A percentile compares a stretch with the other conserved stretches of the same genome.
Evolutionary conservation across 1,139 yeast species (phyloP).

Genomic region (Geotrichum reessii): DNA sequence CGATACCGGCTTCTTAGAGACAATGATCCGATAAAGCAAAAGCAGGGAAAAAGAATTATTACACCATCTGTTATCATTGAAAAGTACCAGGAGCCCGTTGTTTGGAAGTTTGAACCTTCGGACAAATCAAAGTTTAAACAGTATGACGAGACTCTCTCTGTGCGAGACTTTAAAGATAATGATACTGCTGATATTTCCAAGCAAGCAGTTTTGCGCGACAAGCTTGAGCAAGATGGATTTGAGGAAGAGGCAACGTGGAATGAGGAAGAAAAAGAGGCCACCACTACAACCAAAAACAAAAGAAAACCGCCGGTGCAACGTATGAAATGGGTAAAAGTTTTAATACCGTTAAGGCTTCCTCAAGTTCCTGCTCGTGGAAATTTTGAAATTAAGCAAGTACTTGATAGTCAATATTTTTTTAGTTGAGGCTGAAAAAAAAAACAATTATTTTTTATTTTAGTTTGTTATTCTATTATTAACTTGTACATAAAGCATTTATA

Average conservation of each 20-base stretch:
- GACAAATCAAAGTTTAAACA: not conserved
- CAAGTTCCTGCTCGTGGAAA: constrained; percentile 67
- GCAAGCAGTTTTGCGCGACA: not conserved
- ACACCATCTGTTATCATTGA: constrained; percentile 17
- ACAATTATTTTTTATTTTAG: no score
- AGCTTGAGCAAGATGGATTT: not conserved
- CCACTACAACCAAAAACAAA: not conserved
- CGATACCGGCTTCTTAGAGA: constrained; percentile 9
- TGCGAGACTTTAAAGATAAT: not conserved
- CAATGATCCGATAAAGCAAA: not conserved
- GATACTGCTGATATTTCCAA: not conserved
- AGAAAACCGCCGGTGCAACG: not conserved
- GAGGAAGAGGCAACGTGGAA: not conserved
- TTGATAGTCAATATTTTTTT: constrained; percentile 72
- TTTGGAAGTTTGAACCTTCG: not conserved
- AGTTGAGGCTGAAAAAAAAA: constrained; percentile 26
- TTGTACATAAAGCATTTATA: not conserved
- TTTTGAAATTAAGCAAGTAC: constrained; percentile 64
- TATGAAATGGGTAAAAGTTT: constrained; percentile 28
- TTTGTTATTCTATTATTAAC: no score
- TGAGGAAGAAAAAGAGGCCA: not conserved
- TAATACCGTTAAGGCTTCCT: constrained; percentile 63
- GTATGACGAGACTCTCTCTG: not conserved
- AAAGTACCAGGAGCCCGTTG: constrained; percentile 11
- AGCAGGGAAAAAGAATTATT: not conserved